Base-by-base conservation (phyloP, 1,284 basidiomycete species). In the Laetiporus sulphureus region DNA sequence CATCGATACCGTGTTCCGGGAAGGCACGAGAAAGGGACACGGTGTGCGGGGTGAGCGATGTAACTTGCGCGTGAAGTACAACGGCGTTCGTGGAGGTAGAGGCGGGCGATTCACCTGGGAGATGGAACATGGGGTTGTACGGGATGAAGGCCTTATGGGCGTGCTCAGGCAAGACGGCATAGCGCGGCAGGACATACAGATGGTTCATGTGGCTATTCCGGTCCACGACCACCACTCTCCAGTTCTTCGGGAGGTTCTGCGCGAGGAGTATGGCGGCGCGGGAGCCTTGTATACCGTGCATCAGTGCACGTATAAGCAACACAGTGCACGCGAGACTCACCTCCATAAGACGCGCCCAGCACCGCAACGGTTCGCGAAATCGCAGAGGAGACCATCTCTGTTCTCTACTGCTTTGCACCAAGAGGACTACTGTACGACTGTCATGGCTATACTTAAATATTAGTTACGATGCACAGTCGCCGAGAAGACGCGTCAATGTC, bases 71-170 rank as follows among this genome's bases (percentile, higher is more conserved):
- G 42, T 77, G 71, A 22, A 77, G 57, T 34, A 69, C 56, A 31
- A 63, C 37, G 11, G 34, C 19, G 15, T 42, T 23, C n/a, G 48
- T 32, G 23, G 42, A 31, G 20, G 36, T 11, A 10, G 32, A 20
- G 25, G 40, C 31, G 16, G 36, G 11, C 8, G 31, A 20, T 19
- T 41, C 42, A 20, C 36, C 25, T 32, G 44, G 50, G 40, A 42
- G 54, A 31, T 49, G 48, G 50, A 73, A 71, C 40, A 73, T 46
- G 50, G 68, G 72, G 44, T 63, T 64, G 58, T 80, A 83, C 0
- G 86, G 83, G 49, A 87, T 76, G 61, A 89, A 60, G 15, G 80
- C 79, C 66, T 85, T 85, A 64, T 84, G 76, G 60, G 83, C 82
- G 54, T 85, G 79, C 23, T 75, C 73, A 5, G 79, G 70, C 6